Base-by-base conservation (phyloP, 2,329 filamentous ascomycete species). In the Phaeosphaeriaceae sp. region DNA sequence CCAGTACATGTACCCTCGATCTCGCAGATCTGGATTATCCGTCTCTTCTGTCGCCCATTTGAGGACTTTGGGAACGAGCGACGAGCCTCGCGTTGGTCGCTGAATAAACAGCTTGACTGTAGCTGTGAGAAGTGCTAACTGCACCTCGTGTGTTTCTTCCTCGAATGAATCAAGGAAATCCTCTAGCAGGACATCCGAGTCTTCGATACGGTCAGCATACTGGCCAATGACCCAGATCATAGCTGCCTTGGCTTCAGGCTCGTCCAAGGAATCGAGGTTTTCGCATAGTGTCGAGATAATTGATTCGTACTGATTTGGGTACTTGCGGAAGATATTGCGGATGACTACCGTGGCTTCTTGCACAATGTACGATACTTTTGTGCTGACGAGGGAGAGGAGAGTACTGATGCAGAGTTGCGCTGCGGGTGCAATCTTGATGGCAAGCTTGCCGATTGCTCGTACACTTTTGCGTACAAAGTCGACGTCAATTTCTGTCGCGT, bases 181-280 rank as follows among this genome's bases (percentile, higher is more conserved):
- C 69, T 99, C 94, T 9, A 99, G 85, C 2, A 99, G 84, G 0
- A 90, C 91, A 69, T 98, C 95, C 17, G 92, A 95, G 77, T 99
- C 98, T 76, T 99, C 95, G 68, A 99, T 99, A 46, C 95, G 90
- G 74, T 96, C 93, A 10, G 95, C 95, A 71, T 99, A 99, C 76
- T 99, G 92, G 1, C 95, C 95, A 74, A 99, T 99, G 36, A 99
- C 95, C 95, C 95, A 99, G 46, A 99, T 95, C 88, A 99, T 97
- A 57, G 95, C 95, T 1, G 95, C 93, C 77, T 99, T 99, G 47
- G 95, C 95, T 78, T 99, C 95, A 1, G 95, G 94, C 76, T 99
- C 95, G 76, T 99, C 95, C 49, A 99, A 83, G 3, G 93, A 96
- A 78, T 99, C 95, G 22, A 99, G 87, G 70, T 99, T 94, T 76